A percentile compares a stretch with the other conserved stretches of the same genome.
phyloP scores from a whole-genome alignment of 352 stramenopile species.

The Phytophthora capsici region DNA sequence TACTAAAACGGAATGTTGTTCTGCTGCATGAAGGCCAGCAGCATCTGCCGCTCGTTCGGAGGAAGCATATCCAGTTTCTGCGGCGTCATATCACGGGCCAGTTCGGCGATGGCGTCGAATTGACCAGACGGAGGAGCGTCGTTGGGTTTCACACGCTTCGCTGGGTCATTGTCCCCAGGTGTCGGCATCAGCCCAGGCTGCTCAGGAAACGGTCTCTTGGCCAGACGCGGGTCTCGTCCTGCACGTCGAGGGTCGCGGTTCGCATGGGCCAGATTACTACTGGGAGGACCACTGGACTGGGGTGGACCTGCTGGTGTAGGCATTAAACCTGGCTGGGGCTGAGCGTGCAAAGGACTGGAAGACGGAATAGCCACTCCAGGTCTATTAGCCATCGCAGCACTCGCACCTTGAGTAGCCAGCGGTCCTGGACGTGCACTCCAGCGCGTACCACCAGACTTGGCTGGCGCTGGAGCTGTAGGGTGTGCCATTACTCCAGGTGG shows the following conservation, averaged over 20 bases:
- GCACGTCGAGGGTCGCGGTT: slow-evolving; percentile 65
- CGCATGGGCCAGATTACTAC: slow-evolving; percentile 32
- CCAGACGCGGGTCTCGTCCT: slow-evolving; percentile 62
- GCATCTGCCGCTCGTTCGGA: slow-evolving; percentile 78
- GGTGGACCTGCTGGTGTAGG: slow-evolving; percentile 28
- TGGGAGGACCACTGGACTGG: slow-evolving; percentile 34
- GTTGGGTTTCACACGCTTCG: slow-evolving; percentile 37
- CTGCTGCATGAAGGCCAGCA: slow-evolving; percentile 85
- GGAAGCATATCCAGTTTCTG: slow-evolving; percentile 84
- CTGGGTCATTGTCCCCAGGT: slow-evolving; percentile 26
- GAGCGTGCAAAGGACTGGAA: slow-evolving; percentile 36
- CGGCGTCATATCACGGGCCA: slow-evolving; percentile 81
- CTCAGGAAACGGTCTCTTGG: slow-evolving; percentile 47
- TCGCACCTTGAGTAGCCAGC: slow-evolving; percentile 38
- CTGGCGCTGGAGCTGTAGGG: slow-evolving; percentile 25
- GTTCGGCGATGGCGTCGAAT: slow-evolving; percentile 69
- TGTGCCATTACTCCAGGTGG: slow-evolving; percentile 42
- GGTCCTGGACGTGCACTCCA: slow-evolving; percentile 76
- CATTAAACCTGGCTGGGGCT: slow-evolving; percentile 39
- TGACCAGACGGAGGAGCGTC: slow-evolving; percentile 36
- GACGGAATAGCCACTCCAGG: slow-evolving; percentile 26
- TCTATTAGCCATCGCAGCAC: slow-evolving; percentile 27
- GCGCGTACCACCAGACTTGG: slow-evolving; percentile 59
- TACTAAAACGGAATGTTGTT: slow-evolving; percentile 69
- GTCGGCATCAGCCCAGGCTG: slow-evolving; percentile 26